Base-by-base conservation (phyloP, 495 filamentous ascomycete species). In the Friedmanniomyces simplex region DNA sequence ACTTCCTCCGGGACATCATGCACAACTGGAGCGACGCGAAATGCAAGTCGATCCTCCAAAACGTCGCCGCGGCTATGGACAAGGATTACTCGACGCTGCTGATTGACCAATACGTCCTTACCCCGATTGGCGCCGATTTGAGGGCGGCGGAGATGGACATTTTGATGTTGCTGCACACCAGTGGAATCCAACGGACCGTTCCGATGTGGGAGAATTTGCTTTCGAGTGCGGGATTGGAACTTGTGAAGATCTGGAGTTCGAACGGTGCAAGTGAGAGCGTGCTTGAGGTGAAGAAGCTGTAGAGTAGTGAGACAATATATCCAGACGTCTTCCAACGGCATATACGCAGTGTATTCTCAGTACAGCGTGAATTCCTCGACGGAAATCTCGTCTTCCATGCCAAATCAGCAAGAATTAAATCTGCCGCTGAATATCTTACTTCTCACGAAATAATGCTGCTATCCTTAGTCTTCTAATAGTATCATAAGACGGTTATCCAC, bases 1-100 rank as follows among this genome's bases (percentile, higher is more conserved):
- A 62, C 49, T 42, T 52, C 46, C 26, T 58, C 20, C 36, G 54
- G 16, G 30, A 26, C 24, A 25, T 62, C 50, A 28, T 58, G 11
- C 59, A 62, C 49, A 54, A 62, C 49, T 62, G 55, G 55, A n/a
- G 6, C 30, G 59, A 62, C 50, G 52, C 43, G 20, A 56, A 57
- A 41, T 50, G 12, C 25, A 22, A 12, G 24, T 11, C 30, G 12
- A 56, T 61, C 21, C 43, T 61, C 11, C 13, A 13, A 6, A 46
- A 61, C n/a, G 47, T 52, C 18, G 46, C 18, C 26, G 36, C 26
- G n/a, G 58, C 58, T 2, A 55, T 61, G 58, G 57, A 59, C 21
- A 39, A 8, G n/a, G 41, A 30, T 12, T 47, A 61, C 18, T 56
- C 58, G 1, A 28, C 37, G 12, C 26, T 61, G 26, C 47, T 61